Conservation (phyloP, 495 filamentous ascomycete genomes). For the Recurvomyces mirabilis region DNA sequence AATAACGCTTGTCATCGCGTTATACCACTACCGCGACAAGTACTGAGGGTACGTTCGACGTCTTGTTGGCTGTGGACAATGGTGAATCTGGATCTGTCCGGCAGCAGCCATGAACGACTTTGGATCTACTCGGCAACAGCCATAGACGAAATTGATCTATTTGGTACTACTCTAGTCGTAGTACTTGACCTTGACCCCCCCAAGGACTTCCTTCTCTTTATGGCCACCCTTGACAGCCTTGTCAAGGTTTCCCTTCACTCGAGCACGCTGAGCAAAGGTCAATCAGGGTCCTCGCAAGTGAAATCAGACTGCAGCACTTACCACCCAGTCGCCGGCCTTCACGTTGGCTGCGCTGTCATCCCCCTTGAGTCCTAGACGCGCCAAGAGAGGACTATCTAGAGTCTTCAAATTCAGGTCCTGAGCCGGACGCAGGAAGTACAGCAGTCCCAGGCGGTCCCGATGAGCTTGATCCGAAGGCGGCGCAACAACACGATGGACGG, state of each 20-base stretch:
- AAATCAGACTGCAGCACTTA: no score
- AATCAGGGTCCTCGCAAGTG: no score
- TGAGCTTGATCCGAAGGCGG: conserved; percentile 25
- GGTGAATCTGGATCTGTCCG: no score
- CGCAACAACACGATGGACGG: conserved; percentile 23
- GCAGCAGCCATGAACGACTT: no score
- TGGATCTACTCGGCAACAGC: no score
- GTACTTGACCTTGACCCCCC: conserved; percentile 16
- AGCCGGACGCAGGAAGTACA: conserved; percentile 26
- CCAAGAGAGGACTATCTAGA: conserved; percentile 20
- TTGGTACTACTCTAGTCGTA: conserved; percentile 14
- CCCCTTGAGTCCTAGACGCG: conserved; percentile 8
- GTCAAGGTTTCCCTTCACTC: conserved; percentile 17
- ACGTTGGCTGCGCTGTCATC: conserved; percentile 12
- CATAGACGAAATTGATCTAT: no score
- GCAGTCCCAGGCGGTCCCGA: conserved; percentile 25
- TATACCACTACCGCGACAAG: no score
- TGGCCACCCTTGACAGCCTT: conserved; percentile 10
- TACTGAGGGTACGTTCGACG: no score
- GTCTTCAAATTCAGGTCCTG: conserved; percentile 17
- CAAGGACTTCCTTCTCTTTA: conserved; percentile 8
- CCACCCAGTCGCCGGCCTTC: conserved; percentile 21
- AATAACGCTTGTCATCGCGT: no score
- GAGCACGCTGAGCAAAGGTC: no score
- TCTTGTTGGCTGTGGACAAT: no score